Percentiles rank a stretch among this genome's conserved stretches.
phyloP scores from a whole-genome alignment of 495 filamentous ascomycete species.

The Bombardia bombarda region DNA sequence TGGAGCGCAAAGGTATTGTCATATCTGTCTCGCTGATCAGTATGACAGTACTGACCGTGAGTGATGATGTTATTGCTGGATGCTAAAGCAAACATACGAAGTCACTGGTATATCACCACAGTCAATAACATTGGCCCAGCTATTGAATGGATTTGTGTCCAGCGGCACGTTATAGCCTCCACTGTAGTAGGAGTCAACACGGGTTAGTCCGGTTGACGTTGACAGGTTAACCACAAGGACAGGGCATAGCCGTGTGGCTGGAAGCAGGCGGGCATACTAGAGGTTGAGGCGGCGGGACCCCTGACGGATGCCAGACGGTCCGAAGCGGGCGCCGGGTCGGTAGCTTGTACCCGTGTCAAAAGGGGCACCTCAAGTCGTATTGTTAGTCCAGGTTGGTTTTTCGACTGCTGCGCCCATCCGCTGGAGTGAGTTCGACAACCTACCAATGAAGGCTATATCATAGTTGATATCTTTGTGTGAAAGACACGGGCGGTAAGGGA shows the following conservation, averaged over 20 bases:
- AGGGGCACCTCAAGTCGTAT: constrained; percentile 26
- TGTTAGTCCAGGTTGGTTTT: too few species aligned
- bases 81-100: constrained; percentile 34
- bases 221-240: neutral
- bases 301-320: constrained; percentile 76
- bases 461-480: constrained; percentile 55
- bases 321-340: constrained; percentile 65
- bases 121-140: constrained; percentile 71
- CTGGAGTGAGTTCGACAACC: constrained; percentile 46
- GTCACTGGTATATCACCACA: constrained; percentile 82
- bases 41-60: neutral
- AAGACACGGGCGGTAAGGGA: constrained; percentile 68
- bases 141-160: constrained; percentile 70
- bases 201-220: too few species aligned
- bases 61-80: neutral
- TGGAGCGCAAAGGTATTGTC: constrained; percentile 72
- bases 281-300: constrained; percentile 69
- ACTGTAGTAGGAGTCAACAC: constrained; percentile 18
- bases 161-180: constrained; percentile 75
- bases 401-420: too few species aligned
- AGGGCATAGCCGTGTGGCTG: neutral
- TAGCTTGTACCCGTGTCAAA: constrained; percentile 35
- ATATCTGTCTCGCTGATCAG: constrained; percentile 30
- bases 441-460: constrained; percentile 78
- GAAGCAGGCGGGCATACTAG: constrained; percentile 25